Conservation (phyloP, 345 rosid species). For the Gossypium australe region DNA sequence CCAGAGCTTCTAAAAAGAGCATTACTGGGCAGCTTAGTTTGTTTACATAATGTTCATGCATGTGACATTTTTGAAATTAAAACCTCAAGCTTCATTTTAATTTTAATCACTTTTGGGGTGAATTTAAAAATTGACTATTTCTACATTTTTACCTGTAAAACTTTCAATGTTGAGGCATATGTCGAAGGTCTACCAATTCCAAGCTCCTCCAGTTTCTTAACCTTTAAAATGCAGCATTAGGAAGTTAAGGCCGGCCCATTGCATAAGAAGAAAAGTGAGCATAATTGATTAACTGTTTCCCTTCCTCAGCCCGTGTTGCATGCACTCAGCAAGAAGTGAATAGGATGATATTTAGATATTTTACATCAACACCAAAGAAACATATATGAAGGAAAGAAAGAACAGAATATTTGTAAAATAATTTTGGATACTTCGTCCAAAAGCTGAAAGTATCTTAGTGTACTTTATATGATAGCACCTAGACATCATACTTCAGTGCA, state of each 20-base stretch:
- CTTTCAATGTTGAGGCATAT: slow-evolving; percentile 81
- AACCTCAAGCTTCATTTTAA: neutral
- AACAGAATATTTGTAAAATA: neutral
- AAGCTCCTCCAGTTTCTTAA: slow-evolving; percentile 94
- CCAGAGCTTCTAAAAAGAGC: neutral
- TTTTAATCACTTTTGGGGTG: slow-evolving; percentile 7
- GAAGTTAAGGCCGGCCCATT: neutral
- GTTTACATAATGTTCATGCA: neutral
- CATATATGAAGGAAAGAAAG: neutral
- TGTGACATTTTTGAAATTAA: neutral
- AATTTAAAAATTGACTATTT: slow-evolving; percentile 8
- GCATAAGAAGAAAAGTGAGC: neutral
- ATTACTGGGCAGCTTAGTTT: neutral
- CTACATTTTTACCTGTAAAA: slow-evolving; percentile 51
- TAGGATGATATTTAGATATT: neutral
- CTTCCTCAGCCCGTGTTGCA: neutral
- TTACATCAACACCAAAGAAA: neutral
- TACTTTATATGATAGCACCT: neutral
- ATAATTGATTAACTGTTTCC: neutral
- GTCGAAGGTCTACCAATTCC: slow-evolving; percentile 99
- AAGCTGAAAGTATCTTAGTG: slow-evolving; percentile 1
- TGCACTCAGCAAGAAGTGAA: neutral
- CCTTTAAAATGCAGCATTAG: slow-evolving; percentile 41
- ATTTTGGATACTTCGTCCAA: neutral
- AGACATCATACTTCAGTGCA: neutral